Percentiles rank a stretch among this genome's conserved stretches.
These are phyloP conservation scores for Phlebiopsis flavidoalba DNA, from an alignment of 768 basidiomycete genomes.

Conservation along the genomic window DNA sequence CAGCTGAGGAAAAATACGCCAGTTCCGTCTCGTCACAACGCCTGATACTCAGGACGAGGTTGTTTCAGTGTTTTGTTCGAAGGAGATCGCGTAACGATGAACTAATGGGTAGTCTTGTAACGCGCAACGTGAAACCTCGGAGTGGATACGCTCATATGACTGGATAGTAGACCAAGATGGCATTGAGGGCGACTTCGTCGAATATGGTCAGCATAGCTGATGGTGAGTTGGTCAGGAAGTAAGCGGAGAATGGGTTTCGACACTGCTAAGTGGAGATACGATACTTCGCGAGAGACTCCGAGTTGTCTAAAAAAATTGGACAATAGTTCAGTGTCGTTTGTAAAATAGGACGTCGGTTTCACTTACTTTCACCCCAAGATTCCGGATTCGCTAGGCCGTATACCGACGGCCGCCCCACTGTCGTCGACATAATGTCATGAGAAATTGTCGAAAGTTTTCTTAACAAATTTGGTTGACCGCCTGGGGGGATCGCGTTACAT, in stretches of 20 bases:
- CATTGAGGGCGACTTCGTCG: slow-evolving; percentile 91
- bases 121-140: slow-evolving; percentile 96
- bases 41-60: slow-evolving; percentile 92
- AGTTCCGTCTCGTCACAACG: slow-evolving; percentile 90
- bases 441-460: slow-evolving; percentile 92
- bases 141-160: slow-evolving; percentile 95
- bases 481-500: slow-evolving; percentile 88
- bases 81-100: slow-evolving; percentile 92
- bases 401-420: slow-evolving; percentile 79
- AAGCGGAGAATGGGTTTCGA: slow-evolving; percentile 95
- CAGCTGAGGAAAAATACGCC: slow-evolving; percentile 99
- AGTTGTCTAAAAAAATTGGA: slow-evolving; percentile 58
- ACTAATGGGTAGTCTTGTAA: slow-evolving; percentile 87
- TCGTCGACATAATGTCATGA: slow-evolving; percentile 97
- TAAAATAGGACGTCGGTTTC: background rate
- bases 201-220: slow-evolving; percentile 90
- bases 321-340: background rate
- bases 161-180: slow-evolving; percentile 94
- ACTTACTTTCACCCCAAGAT: slow-evolving; percentile 90
- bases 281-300: slow-evolving; percentile 97
- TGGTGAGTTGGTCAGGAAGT: slow-evolving; percentile 95
- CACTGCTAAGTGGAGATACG: slow-evolving; percentile 88
- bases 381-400: slow-evolving; percentile 92
- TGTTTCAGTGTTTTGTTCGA: slow-evolving; percentile 87
- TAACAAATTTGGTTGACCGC: slow-evolving; percentile 81